Evolutionary conservation across 75 land plant species (phyloP), one percentile per base, ranked within the genome.

Genomic region (Sequoiadendron giganteum): DNA sequence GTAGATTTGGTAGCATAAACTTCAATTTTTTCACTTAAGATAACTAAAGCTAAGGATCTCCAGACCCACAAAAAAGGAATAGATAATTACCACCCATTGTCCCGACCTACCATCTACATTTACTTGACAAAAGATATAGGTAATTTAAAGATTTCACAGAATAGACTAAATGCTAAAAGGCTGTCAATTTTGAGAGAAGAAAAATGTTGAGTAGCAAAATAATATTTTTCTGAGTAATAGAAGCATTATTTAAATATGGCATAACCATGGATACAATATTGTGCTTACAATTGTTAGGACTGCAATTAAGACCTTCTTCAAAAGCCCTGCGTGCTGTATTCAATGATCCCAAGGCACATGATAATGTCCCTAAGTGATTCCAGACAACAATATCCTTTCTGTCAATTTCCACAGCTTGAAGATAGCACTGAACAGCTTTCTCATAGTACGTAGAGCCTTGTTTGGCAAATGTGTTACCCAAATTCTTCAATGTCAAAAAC

Each of bases 361-460:
- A 91, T 36, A 98, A 85, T 49, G 99, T 98, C 84, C 99, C 99
- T 52, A 98, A 85, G 36, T 96, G 93, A 88, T 98, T 98, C 99
- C 99, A 98, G 34, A 98, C 90, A 77, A 96, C 98, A 48, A 96
- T 94, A 91, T 98, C 99, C 84, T 96, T 97, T 18, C 90, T 86
- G 89, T 98, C 99, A 88, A 98, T 95, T 70, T 95, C 94, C 28
- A 96, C 99, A 54, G 99, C 99, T 91, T 98, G 95, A 84, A 98
- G 92, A 89, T 95, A 98, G 90, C 95, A 97, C 25, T 90, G 91
- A 47, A 98, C 85, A 87, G 99, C 99, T 89, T 90, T 94, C 84
- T 94, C 92, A 92, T 95, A 89, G 88, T 93, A 91, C 13, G 42
- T 81, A 45, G 93, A 73, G 25, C 97, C 99, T 91, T 97, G 99